Conservation (phyloP, 306 rosid species). For the Casuarina equisetifolia region DNA sequence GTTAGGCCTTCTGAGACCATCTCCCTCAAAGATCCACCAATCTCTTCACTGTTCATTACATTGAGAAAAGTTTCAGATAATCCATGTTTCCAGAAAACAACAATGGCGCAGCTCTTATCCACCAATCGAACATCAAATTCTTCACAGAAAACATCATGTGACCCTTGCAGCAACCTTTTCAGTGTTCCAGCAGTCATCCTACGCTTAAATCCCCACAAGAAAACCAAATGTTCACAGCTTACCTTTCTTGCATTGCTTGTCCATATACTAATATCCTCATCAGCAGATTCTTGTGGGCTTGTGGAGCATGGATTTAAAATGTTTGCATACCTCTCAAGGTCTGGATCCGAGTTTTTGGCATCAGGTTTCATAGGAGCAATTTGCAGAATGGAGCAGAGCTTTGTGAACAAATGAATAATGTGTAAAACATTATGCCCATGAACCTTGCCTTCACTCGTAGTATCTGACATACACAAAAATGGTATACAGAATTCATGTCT, state of each 20-base stretch:
- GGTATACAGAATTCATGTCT: slow-evolving; percentile 1
- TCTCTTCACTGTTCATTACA: slow-evolving; percentile 34
- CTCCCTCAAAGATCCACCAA: slow-evolving; percentile 54
- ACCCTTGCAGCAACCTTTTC: slow-evolving; percentile 47
- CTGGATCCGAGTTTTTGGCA: slow-evolving; percentile 29
- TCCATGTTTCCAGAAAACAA: slow-evolving; percentile 69
- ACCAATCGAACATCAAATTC: slow-evolving; percentile 73
- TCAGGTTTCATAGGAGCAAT: slow-evolving; percentile 39
- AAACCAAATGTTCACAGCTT: slow-evolving; percentile 52
- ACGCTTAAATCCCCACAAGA: slow-evolving; percentile 76
- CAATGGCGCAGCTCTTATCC: slow-evolving; percentile 73
- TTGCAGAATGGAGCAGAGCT: slow-evolving; percentile 70
- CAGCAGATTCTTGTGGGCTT: slow-evolving; percentile 28
- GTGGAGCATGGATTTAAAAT: slow-evolving; percentile 37
- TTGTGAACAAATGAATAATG: slow-evolving; percentile 59
- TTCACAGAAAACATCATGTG: slow-evolving; percentile 53
- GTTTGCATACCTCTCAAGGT: slow-evolving; percentile 45
- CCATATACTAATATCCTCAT: slow-evolving; percentile 53
- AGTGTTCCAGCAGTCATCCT: slow-evolving; percentile 61
- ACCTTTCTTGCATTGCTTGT: slow-evolving; percentile 47
- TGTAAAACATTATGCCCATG: slow-evolving; percentile 63
- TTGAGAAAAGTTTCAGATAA: slow-evolving; percentile 48
- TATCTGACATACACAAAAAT: slow-evolving; percentile 39
- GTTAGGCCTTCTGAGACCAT: slow-evolving; percentile 65
- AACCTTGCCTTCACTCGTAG: slow-evolving; percentile 48